These are phyloP conservation scores for Pseudevernia furfuracea DNA, from an alignment of 495 filamentous ascomycete species.

Conservation along the genomic window DNA sequence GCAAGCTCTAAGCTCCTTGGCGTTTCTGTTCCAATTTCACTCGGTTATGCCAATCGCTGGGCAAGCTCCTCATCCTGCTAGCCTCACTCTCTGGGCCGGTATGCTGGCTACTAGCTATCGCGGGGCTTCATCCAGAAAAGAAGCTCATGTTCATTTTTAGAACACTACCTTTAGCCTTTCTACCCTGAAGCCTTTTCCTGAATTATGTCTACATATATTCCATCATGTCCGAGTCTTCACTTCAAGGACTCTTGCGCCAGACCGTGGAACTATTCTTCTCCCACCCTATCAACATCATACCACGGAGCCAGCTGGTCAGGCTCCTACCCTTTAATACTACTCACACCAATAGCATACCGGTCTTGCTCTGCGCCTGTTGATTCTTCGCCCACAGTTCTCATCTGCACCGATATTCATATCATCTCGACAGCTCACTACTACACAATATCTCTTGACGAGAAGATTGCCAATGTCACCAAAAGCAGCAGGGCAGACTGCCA, in stretches of 20 bases:
- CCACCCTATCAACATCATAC: conserved; percentile 19
- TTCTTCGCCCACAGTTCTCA: neutral
- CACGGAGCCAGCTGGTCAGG: conserved; percentile 30
- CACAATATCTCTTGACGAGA: neutral
- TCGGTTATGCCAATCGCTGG: neutral
- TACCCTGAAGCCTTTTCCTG: conserved; percentile 15
- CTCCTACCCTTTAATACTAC: conserved; percentile 24
- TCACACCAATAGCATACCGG: conserved; percentile 27
- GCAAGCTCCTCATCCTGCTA: neutral
- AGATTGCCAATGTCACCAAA: conserved; percentile 30
- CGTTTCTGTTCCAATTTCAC: neutral
- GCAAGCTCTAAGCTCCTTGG: neutral
- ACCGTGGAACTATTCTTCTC: conserved; percentile 26
- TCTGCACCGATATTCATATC: neutral
- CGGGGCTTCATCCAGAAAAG: conserved; percentile 8
- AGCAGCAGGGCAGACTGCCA: conserved; percentile 26
- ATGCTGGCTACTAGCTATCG: conserved; percentile 11
- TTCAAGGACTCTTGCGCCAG: conserved; percentile 28
- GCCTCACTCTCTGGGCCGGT: conserved; percentile 3
- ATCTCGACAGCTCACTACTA: neutral
- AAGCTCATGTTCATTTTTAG: conserved; percentile 25
- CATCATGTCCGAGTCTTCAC: conserved; percentile 22
- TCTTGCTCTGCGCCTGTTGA: conserved; percentile 22
- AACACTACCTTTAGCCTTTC: conserved; percentile 25
- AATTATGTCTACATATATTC: conserved; percentile 24